Percentiles rank a stretch among this genome's conserved stretches.
Evolutionary conservation across 2,329 filamentous ascomycete genomes (phyloP).

Genomic region (Calonectria multiphialidica): DNA sequence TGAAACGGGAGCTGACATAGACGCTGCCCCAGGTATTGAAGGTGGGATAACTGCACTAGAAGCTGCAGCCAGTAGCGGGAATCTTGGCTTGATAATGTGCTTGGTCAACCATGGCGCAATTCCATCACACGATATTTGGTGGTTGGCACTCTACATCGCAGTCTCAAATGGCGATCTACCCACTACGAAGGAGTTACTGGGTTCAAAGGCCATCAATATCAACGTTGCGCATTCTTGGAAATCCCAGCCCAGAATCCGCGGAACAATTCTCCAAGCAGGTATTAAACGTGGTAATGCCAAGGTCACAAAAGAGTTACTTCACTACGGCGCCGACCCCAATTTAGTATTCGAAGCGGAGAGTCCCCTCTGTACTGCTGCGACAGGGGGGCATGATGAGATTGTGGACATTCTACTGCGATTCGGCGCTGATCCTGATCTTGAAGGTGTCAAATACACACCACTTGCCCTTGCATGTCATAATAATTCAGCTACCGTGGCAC

Average conservation of each 20-base stretch:
- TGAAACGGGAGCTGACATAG: neutral
- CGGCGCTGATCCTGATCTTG: neutral
- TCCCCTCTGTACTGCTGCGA: neutral
- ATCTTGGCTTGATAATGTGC: neutral
- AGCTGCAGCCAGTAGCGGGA: neutral
- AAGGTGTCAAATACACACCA: neutral
- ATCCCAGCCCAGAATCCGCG: rapidly evolving
- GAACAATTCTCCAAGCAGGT: neutral
- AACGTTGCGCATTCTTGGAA: neutral
- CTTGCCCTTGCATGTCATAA: neutral
- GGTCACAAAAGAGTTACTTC: no score
- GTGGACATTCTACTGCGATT: neutral
- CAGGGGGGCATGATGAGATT: neutral
- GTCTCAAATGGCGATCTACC: neutral
- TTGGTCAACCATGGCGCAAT: neutral
- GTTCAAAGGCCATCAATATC: neutral
- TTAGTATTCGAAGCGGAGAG: neutral
- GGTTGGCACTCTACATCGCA: neutral
- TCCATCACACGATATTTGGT: neutral
- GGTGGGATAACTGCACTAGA: neutral
- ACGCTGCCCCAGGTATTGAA: neutral
- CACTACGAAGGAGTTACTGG: neutral
- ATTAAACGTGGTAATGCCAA: neutral
- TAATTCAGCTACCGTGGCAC: neutral
- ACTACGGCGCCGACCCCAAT: no score